phyloP scores from a whole-genome alignment of 2,329 filamentous ascomycete genomes.

The Erysiphe pulchra region DNA sequence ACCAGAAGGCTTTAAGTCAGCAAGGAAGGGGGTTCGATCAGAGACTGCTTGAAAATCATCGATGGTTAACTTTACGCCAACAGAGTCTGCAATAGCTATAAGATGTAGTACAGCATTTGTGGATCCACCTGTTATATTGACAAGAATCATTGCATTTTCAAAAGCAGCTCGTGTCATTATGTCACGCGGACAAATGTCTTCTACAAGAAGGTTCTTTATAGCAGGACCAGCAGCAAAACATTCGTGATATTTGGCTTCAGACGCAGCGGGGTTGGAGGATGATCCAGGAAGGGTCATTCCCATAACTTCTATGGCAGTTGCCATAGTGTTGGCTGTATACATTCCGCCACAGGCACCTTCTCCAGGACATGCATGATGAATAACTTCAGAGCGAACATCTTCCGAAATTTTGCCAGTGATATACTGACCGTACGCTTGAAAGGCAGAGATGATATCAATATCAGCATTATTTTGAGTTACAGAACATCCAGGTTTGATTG shows the following conservation, averaged over 20 bases:
- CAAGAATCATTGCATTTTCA: constrained; percentile 63
- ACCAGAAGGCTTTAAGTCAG: constrained; percentile 56
- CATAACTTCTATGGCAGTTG: constrained; percentile 45
- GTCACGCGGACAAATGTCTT: constrained; percentile 54
- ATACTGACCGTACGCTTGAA: constrained; percentile 93
- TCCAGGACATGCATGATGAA: constrained; percentile 70
- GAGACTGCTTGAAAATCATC: constrained; percentile 71
- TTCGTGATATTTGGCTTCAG: constrained; percentile 43
- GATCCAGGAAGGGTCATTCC: constrained; percentile 63
- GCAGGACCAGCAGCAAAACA: constrained; percentile 46
- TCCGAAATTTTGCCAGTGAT: constrained; percentile 78
- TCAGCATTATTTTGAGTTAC: constrained; percentile 42
- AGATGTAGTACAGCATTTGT: constrained; percentile 71
- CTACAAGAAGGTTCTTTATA: constrained; percentile 46
- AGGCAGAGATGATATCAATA: constrained; percentile 89
- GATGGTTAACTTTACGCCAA: constrained; percentile 58
- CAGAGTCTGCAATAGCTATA: constrained; percentile 60
- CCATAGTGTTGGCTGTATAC: constrained; percentile 58
- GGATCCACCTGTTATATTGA: constrained; percentile 61
- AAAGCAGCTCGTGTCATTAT: constrained; percentile 61
- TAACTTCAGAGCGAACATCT: constrained; percentile 80
- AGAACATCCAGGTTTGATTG: constrained; percentile 76
- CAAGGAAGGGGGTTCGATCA: constrained; percentile 53
- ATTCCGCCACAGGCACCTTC: constrained; percentile 69
- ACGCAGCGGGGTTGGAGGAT: constrained; percentile 55